Conservation (phyloP, 148 eudicot genomes). For the Arbutus unedo region DNA sequence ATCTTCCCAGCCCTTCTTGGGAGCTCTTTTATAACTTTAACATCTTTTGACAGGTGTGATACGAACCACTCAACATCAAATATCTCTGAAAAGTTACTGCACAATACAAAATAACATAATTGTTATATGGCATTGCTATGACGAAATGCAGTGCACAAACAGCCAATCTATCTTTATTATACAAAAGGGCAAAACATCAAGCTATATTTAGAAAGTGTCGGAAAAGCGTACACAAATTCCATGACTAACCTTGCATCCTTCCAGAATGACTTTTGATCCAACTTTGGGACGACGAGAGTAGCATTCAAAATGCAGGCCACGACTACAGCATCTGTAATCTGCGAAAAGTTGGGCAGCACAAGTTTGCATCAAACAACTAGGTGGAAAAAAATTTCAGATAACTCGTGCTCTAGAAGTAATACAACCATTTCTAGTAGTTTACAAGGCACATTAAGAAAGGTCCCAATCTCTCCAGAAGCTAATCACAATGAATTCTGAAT, state of each 20-base stretch:
- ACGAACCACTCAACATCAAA: slow-evolving; percentile 86
- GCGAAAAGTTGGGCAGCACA: slow-evolving; percentile 18
- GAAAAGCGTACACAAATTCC: slow-evolving; percentile 3
- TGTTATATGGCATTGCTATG: slow-evolving; percentile 9
- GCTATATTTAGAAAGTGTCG: not conserved
- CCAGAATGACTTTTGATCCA: slow-evolving; percentile 95
- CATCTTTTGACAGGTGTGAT: slow-evolving; percentile 65
- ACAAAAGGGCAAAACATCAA: not conserved
- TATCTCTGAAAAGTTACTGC: slow-evolving; percentile 90
- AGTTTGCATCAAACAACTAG: slow-evolving; percentile 9
- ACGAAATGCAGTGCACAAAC: not conserved
- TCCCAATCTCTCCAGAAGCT: not conserved
- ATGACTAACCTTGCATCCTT: slow-evolving; percentile 78
- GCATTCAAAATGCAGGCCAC: slow-evolving; percentile 97
- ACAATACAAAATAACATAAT: slow-evolving; percentile 26
- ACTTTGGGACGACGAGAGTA: slow-evolving; percentile 85
- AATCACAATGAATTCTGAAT: not conserved
- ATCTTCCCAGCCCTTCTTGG: slow-evolving; percentile 56
- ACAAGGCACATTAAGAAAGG: not conserved
- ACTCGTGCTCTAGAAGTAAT: not conserved
- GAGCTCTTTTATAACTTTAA: slow-evolving; percentile 70
- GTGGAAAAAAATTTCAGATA: not conserved
- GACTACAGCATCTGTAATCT: slow-evolving; percentile 97
- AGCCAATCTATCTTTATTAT: not conserved
- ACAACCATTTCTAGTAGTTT: not conserved